These are phyloP conservation scores for Phytophthora fragariaefolia DNA, from an alignment of 352 stramenopile genomes.

Conservation along the genomic window DNA sequence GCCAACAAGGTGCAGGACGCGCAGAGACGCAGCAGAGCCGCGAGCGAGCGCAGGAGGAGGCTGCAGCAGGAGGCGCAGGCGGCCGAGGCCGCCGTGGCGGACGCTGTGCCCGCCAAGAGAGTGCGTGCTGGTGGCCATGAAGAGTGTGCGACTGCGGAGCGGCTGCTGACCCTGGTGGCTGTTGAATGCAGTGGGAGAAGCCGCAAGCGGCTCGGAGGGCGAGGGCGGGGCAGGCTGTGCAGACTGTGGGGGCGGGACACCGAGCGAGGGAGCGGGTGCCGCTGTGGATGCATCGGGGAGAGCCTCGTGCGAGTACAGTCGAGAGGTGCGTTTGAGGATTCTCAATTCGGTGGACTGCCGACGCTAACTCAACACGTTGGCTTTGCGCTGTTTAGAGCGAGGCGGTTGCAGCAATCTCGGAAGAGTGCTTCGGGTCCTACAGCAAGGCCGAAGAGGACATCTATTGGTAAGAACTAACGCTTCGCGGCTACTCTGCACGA, in stretches of 20 bases:
- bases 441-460: constrained; percentile 2
- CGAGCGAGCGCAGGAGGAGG: constrained; percentile 15
- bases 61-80: constrained; percentile 28
- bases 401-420: constrained; percentile 23
- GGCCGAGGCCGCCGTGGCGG: neutral
- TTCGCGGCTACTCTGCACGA: too few relatives aligned
- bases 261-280: constrained; percentile 14
- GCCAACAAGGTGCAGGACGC: constrained; percentile 36
- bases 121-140: constrained; percentile 1
- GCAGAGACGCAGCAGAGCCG: constrained; percentile 28
- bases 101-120: constrained; percentile 7
- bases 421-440: constrained; percentile 11
- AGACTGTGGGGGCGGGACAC: neutral
- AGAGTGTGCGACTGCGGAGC: neutral
- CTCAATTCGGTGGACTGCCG: neutral
- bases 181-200: constrained; percentile 18
- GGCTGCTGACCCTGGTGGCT: constrained; percentile 1
- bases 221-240: neutral
- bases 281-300: constrained; percentile 26
- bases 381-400: constrained; percentile 14
- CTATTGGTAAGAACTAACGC: constrained; percentile 21
- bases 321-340: constrained; percentile 8
- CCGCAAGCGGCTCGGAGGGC: constrained; percentile 6
- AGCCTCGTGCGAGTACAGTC: constrained; percentile 18
- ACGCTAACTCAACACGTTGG: neutral